Evolutionary conservation across 2,329 filamentous ascomycete genomes (phyloP).

Genomic region (Xylariomycetidae sp.): DNA sequence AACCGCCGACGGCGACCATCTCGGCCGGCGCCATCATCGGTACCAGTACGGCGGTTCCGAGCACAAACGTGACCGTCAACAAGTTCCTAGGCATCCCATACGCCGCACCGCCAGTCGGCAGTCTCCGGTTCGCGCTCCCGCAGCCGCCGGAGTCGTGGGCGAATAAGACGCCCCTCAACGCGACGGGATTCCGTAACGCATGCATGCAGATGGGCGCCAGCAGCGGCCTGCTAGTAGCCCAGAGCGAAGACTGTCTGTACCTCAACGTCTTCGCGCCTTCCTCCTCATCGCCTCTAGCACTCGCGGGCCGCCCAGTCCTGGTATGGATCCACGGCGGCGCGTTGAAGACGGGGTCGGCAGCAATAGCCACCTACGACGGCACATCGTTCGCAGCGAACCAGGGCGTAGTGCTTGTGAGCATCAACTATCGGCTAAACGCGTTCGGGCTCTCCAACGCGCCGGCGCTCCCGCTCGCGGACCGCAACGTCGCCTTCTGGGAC

Average conservation of each 20-base stretch:
- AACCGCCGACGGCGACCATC: slow-evolving; percentile 1
- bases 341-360: slow-evolving; percentile 19
- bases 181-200: not conserved
- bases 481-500: slow-evolving; percentile 36
- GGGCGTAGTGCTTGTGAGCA: slow-evolving; percentile 30
- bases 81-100: slow-evolving; percentile 3
- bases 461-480: slow-evolving; percentile 3
- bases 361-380: slow-evolving; percentile 23
- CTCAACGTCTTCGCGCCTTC: slow-evolving; percentile 25
- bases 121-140: slow-evolving; percentile 1
- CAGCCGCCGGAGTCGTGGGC: not conserved
- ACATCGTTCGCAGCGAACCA: slow-evolving; percentile 22
- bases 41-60: not conserved
- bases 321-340: slow-evolving; percentile 30
- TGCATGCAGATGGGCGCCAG: slow-evolving; percentile 1
- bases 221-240: not conserved
- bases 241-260: slow-evolving; percentile 27
- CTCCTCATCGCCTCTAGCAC: slow-evolving; percentile 7
- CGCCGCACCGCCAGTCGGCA: not conserved
- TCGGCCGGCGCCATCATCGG: not conserved
- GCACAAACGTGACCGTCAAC: not conserved
- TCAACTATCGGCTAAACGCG: slow-evolving; percentile 28
- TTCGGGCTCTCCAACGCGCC: slow-evolving; percentile 12
- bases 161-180: not conserved
- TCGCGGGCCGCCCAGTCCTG: slow-evolving; percentile 23